Conservation (phyloP, 1,284 basidiomycete species). For the Clitocybe nebularis region DNA sequence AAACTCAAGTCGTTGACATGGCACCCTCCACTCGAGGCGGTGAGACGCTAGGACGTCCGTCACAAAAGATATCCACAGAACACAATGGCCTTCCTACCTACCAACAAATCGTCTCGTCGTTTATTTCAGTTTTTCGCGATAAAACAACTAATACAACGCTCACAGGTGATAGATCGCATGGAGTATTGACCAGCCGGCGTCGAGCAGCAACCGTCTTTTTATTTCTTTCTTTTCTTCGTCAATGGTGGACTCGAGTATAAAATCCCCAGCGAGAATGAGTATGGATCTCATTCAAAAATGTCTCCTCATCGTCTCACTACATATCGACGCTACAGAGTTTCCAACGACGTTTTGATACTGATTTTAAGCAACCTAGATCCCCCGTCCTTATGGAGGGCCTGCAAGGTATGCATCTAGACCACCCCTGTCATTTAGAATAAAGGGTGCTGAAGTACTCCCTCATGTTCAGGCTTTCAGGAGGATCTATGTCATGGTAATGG, state of each 20-base stretch:
- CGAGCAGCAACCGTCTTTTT: slow-evolving; percentile 38
- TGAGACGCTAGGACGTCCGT: slow-evolving; percentile 34
- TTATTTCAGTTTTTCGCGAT: slow-evolving; percentile 26
- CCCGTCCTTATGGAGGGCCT: slow-evolving; percentile 45
- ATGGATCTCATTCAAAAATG: slow-evolving; percentile 32
- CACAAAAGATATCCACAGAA: slow-evolving; percentile 46
- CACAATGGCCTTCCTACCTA: slow-evolving; percentile 44
- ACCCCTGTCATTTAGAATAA: not conserved
- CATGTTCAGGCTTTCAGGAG: slow-evolving; percentile 42
- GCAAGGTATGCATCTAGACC: slow-evolving; percentile 34
- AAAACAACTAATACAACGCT: slow-evolving; percentile 31
- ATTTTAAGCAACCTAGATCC: slow-evolving; percentile 54
- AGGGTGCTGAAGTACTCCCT: not conserved
- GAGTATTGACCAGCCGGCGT: slow-evolving; percentile 33
- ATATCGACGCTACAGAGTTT: slow-evolving; percentile 43
- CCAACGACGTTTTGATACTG: slow-evolving; percentile 48
- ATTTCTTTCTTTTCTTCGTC: slow-evolving; percentile 35
- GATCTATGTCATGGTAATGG: slow-evolving; percentile 39
- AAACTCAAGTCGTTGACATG: slow-evolving; percentile 57
- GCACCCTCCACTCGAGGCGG: slow-evolving; percentile 40
- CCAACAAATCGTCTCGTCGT: slow-evolving; percentile 32
- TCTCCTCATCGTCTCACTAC: slow-evolving; percentile 37
- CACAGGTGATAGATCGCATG: slow-evolving; percentile 30
- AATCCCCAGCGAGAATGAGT: slow-evolving; percentile 30
- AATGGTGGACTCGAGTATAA: slow-evolving; percentile 38